Evolutionary conservation across 2,329 filamentous ascomycete genomes (phyloP).

Genomic region (Claviceps sorghi): DNA sequence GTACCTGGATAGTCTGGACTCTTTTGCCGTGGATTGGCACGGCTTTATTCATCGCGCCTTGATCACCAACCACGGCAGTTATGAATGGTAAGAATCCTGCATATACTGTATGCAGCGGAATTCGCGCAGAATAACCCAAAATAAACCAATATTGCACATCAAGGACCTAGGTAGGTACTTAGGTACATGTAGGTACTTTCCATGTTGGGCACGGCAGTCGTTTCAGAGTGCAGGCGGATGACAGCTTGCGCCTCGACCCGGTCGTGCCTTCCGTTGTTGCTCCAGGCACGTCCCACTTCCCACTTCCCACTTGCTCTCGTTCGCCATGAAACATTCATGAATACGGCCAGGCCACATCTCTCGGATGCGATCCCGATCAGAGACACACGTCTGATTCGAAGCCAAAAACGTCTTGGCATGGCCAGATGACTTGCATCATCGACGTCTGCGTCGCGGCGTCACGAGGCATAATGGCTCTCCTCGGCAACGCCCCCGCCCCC

Average conservation of each 20-base stretch:
- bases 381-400: neutral
- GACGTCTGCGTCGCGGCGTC: neutral
- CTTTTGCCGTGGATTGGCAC: no score
- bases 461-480: neutral
- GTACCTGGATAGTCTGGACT: no score
- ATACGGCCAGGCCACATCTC: neutral
- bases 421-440: constrained; percentile 3
- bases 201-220: no score
- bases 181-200: no score
- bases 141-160: no score
- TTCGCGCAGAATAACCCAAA: no score
- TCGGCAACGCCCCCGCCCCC: neutral
- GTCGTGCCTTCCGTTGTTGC: neutral
- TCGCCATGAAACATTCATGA: neutral
- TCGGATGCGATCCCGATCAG: neutral
- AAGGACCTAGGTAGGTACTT: no score
- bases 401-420: neutral
- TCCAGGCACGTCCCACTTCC: neutral
- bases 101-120: no score
- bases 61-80: no score
- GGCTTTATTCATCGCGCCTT: no score
- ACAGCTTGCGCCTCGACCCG: neutral
- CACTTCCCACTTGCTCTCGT: neutral
- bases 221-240: no score
- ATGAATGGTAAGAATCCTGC: no score